Conservation (phyloP, 2,329 filamentous ascomycete genomes). For the Talaromyces albobiverticillius region DNA sequence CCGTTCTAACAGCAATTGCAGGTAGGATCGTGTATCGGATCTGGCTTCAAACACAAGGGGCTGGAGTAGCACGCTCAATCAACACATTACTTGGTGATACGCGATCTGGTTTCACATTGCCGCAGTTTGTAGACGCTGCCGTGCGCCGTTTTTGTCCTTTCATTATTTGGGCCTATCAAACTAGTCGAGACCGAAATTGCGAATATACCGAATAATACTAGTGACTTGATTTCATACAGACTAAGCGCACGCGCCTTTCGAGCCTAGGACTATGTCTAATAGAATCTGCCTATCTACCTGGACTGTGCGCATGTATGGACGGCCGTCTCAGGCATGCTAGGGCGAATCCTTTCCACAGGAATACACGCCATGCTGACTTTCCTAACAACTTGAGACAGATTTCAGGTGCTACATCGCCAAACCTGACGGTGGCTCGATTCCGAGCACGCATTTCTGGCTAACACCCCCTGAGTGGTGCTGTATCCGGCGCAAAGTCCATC, state of each 20-base stretch:
- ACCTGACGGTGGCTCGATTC: background rate
- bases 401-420: background rate
- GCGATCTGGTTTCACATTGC: constrained; percentile 1
- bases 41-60: background rate
- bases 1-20: no score
- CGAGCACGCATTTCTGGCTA: background rate
- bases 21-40: background rate
- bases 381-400: background rate
- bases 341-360: background rate
- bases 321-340: background rate
- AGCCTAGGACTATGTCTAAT: background rate
- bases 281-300: background rate
- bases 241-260: background rate
- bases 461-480: background rate
- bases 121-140: background rate
- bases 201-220: background rate
- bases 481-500: background rate
- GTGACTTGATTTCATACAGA: background rate
- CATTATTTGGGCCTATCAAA: background rate
- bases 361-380: background rate
- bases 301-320: background rate
- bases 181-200: background rate
- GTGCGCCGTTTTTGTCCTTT: background rate
- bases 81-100: constrained; percentile 2
- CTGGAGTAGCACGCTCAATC: no score